A percentile compares a stretch with the other conserved stretches of the same genome.
Conservation (phyloP, 192 early-diverging fungal genomes). For the Bifiguratus adelaidae region DNA sequence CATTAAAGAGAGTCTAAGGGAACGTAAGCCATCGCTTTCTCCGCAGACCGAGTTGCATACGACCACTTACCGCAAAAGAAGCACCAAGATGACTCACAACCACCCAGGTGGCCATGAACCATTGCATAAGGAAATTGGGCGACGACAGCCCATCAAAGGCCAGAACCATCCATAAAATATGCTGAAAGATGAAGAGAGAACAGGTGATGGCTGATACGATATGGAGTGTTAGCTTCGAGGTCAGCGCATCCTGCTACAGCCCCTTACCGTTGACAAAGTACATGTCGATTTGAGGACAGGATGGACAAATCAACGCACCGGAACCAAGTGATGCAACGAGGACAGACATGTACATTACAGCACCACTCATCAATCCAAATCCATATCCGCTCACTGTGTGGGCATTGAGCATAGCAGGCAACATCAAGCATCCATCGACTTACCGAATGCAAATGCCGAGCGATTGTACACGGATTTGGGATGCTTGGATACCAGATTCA, state of each 20-base stretch:
- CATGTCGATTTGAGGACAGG: constrained; percentile 43
- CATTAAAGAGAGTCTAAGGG: constrained; percentile 34
- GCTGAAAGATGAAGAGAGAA: constrained; percentile 55
- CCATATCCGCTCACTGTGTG: constrained; percentile 49
- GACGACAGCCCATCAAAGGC: constrained; percentile 55
- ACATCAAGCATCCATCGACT: not conserved
- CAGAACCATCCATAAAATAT: constrained; percentile 67
- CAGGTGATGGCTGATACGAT: constrained; percentile 49
- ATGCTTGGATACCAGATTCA: constrained; percentile 46
- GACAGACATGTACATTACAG: constrained; percentile 56
- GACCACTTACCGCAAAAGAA: constrained; percentile 42
- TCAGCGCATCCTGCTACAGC: not conserved
- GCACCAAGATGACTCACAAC: constrained; percentile 55
- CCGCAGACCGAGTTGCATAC: not conserved
- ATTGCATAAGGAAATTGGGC: constrained; percentile 4
- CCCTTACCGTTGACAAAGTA: constrained; percentile 58
- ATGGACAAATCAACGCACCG: constrained; percentile 53
- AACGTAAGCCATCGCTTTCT: too few species aligned
- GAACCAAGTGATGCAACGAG: constrained; percentile 61
- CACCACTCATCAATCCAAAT: constrained; percentile 59
- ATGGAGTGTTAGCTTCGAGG: not conserved
- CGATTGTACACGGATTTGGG: constrained; percentile 61
- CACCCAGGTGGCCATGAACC: constrained; percentile 35
- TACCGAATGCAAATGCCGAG: constrained; percentile 53
- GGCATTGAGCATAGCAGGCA: not conserved